A percentile compares a stretch with the other conserved stretches of the same genome.
Evolutionary conservation across 768 basidiomycete species (phyloP).

Genomic region (Omphalotus guepiniiformis): DNA sequence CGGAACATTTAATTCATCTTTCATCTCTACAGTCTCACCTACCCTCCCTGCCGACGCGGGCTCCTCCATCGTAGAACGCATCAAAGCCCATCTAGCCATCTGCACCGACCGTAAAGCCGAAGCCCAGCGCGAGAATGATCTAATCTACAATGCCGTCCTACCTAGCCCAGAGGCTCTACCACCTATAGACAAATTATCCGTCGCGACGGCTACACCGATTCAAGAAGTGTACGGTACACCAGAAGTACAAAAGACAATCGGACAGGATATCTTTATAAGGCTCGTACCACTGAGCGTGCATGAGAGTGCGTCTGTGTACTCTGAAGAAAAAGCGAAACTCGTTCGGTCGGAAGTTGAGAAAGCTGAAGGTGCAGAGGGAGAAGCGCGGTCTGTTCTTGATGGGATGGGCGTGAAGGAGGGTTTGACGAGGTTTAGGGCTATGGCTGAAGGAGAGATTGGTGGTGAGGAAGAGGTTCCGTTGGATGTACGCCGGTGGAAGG

Average conservation of each 20-base stretch:
- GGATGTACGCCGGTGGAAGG: constrained; percentile 69
- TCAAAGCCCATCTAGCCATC: constrained; percentile 76
- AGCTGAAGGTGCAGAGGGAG: constrained; percentile 78
- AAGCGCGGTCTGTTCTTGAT: constrained; percentile 75
- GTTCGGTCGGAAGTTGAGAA: constrained; percentile 87
- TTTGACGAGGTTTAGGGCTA: constrained; percentile 61
- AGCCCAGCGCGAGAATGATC: constrained; percentile 87
- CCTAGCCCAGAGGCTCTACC: constrained; percentile 78
- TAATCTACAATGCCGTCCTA: constrained; percentile 92
- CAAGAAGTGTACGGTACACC: constrained; percentile 90
- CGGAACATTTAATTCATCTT: constrained; percentile 63
- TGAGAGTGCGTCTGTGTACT: constrained; percentile 94
- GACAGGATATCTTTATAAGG: constrained; percentile 82
- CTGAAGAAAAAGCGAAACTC: constrained; percentile 96
- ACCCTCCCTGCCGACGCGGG: constrained; percentile 87
- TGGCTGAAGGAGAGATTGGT: constrained; percentile 60
- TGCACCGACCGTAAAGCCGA: constrained; percentile 72
- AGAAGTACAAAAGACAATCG: constrained; percentile 93
- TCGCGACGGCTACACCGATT: constrained; percentile 85
- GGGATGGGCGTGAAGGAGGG: constrained; percentile 75
- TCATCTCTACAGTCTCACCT: constrained; percentile 68
- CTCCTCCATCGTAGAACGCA: constrained; percentile 72
- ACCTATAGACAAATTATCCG: constrained; percentile 69
- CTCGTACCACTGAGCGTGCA: constrained; percentile 93
- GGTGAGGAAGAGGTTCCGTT: constrained; percentile 61